These are phyloP conservation scores for Apiospora pterosperma DNA, from an alignment of 2,329 filamentous ascomycete genomes.

Conservation along the genomic window DNA sequence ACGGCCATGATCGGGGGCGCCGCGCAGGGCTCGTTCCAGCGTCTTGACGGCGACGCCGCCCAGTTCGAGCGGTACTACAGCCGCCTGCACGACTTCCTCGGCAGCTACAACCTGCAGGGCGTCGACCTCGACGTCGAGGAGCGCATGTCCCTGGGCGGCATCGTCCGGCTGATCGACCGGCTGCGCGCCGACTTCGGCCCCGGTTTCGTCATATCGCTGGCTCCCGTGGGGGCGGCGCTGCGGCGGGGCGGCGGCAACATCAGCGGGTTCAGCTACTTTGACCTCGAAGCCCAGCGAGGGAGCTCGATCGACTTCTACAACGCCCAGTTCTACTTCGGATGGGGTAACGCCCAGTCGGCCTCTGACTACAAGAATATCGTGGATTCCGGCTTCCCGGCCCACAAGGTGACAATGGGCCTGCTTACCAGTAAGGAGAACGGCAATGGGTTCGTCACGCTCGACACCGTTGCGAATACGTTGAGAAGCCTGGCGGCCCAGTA, in stretches of 20 bases:
- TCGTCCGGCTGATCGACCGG: constrained; percentile 61
- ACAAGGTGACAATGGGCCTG: constrained; percentile 70
- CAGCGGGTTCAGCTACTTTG: constrained; percentile 71
- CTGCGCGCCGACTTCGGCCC: constrained; percentile 64
- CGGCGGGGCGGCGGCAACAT: constrained; percentile 55
- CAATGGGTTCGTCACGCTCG: constrained; percentile 58
- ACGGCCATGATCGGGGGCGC: neutral
- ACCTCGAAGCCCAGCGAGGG: constrained; percentile 62
- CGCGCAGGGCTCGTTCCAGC: neutral
- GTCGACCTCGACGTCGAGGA: constrained; percentile 77
- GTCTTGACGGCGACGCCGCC: neutral
- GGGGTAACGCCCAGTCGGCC: constrained; percentile 61
- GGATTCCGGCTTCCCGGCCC: constrained; percentile 59
- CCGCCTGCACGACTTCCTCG: constrained; percentile 36
- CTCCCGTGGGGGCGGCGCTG: constrained; percentile 73
- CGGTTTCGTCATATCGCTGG: constrained; percentile 71
- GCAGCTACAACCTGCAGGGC: constrained; percentile 53
- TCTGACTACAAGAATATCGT: constrained; percentile 43
- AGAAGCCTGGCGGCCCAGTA: constrained; percentile 54
- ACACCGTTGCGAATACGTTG: constrained; percentile 55
- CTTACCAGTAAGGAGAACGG: constrained; percentile 73
- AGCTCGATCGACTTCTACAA: constrained; percentile 74
- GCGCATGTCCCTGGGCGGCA: constrained; percentile 59
- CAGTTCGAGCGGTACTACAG: constrained; percentile 30
- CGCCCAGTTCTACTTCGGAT: constrained; percentile 80